Conservation (phyloP, 208 protist species). For the Crithidia thermophila region DNA sequence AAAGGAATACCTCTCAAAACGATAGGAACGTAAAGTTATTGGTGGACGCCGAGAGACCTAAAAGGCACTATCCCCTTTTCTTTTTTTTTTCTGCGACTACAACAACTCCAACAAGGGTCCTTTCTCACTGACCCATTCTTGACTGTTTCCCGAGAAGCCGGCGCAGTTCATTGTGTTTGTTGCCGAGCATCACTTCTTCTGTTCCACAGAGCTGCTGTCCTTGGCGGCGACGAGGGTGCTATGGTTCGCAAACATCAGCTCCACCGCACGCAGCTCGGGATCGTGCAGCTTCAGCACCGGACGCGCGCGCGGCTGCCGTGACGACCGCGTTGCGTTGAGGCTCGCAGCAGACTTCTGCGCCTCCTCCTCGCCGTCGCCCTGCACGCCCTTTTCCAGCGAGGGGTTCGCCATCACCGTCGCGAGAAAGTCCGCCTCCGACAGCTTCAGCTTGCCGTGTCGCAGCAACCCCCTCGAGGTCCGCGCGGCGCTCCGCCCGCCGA, state of each 20-base stretch:
- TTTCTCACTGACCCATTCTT: too few relatives aligned
- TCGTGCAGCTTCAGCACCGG: conserved; percentile 19
- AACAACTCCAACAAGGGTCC: too few relatives aligned
- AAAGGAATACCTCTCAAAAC: too few relatives aligned
- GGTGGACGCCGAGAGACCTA: too few relatives aligned
- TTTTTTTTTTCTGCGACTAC: too few relatives aligned
- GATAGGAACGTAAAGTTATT: too few relatives aligned
- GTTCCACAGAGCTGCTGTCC: not conserved
- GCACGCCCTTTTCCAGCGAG: not conserved
- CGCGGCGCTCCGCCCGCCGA: not conserved
- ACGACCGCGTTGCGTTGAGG: conserved; percentile 5
- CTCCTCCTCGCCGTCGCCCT: conserved; percentile 1
- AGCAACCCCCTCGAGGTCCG: not conserved
- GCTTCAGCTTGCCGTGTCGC: conserved; percentile 1
- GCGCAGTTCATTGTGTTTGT: too few relatives aligned
- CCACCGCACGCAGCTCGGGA: conserved; percentile 27
- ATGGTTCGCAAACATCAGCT: conserved; percentile 26
- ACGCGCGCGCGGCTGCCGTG: not conserved
- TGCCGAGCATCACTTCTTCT: not conserved
- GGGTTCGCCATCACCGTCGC: conserved; percentile 26
- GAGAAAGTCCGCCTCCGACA: conserved; percentile 16
- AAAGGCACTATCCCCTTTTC: too few relatives aligned
- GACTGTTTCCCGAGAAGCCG: too few relatives aligned
- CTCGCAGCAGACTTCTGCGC: not conserved
- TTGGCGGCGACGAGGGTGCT: not conserved